Conservation (phyloP, 1,284 basidiomycete genomes). For the Athelia psychrophila region DNA sequence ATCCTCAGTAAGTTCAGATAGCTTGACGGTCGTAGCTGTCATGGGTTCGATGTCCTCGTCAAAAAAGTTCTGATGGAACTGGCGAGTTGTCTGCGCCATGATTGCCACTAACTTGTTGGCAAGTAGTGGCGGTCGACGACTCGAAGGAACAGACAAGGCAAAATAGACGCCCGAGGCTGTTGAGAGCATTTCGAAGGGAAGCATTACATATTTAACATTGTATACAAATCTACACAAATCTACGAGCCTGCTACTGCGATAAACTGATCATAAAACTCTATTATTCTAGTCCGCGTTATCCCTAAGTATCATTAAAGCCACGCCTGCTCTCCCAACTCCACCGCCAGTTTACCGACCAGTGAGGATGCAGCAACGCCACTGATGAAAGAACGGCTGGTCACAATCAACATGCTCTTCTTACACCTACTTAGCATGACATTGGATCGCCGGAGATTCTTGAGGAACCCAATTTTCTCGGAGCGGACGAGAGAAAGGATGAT, state of each 20-base stretch:
- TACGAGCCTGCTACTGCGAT: too few relatives aligned
- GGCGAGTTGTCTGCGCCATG: neutral
- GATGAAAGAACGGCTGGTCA: slow-evolving; percentile 46
- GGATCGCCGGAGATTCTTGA: slow-evolving; percentile 44
- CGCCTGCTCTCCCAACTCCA: slow-evolving; percentile 25
- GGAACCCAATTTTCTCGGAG: slow-evolving; percentile 43
- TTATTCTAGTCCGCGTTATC: too few relatives aligned
- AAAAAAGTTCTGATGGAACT: neutral
- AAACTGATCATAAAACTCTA: too few relatives aligned
- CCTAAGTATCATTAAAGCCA: slow-evolving; percentile 29
- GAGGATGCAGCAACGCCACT: slow-evolving; percentile 33
- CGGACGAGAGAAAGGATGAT: slow-evolving; percentile 62
- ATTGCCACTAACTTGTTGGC: neutral
- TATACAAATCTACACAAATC: too few relatives aligned
- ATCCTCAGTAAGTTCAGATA: neutral
- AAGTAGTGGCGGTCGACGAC: neutral
- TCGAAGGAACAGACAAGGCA: too few relatives aligned
- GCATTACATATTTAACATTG: too few relatives aligned
- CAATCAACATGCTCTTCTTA: slow-evolving; percentile 53
- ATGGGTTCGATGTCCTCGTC: neutral
- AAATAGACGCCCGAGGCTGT: too few relatives aligned
- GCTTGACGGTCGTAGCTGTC: neutral
- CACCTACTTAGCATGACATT: slow-evolving; percentile 73
- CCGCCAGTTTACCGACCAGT: slow-evolving; percentile 47
- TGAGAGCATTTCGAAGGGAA: too few relatives aligned